phyloP scores from a whole-genome alignment of 1,284 basidiomycete species.

The Sporisorium scitamineum region DNA sequence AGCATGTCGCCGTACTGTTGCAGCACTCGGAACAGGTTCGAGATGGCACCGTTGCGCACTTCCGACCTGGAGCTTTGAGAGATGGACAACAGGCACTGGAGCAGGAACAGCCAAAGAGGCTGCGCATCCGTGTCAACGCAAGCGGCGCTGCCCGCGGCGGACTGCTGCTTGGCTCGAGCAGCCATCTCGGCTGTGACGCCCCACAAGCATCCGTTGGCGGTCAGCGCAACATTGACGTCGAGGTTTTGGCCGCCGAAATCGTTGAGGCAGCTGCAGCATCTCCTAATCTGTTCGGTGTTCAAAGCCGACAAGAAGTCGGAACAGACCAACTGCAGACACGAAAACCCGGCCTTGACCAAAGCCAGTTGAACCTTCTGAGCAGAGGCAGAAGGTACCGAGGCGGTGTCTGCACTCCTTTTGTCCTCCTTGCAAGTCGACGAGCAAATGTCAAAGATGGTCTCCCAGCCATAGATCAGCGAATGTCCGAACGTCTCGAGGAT shows the following conservation, averaged over 20 bases:
- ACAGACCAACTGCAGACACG: constrained; percentile 91
- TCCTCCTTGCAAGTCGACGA: constrained; percentile 48
- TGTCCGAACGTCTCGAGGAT: constrained; percentile 89
- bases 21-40: constrained; percentile 92
- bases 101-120: constrained; percentile 83
- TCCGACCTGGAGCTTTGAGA: constrained; percentile 85
- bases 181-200: constrained; percentile 66
- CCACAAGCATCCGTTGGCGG: constrained; percentile 70
- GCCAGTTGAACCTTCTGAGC: constrained; percentile 67
- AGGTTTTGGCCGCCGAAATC: constrained; percentile 86
- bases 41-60: constrained; percentile 90
- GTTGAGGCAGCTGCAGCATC: constrained; percentile 89
- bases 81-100: constrained; percentile 84
- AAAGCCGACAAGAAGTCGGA: constrained; percentile 85
- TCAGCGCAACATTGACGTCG: constrained; percentile 95
- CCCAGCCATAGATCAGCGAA: constrained; percentile 90
- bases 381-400: constrained; percentile 38
- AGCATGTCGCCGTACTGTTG: constrained; percentile 90
- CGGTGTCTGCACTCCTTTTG: constrained; percentile 47
- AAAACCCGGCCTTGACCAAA: constrained; percentile 86
- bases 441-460: constrained; percentile 85
- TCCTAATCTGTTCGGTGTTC: constrained; percentile 81
- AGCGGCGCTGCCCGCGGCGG: constrained; percentile 14
- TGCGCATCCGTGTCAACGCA: constrained; percentile 25
- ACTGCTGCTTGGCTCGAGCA: constrained; percentile 19